A percentile compares a stretch with the other conserved stretches of the same genome.
These are phyloP conservation scores for Pseudogymnoascus sp. DNA, from an alignment of 2,329 filamentous ascomycete species.

Conservation along the genomic window DNA sequence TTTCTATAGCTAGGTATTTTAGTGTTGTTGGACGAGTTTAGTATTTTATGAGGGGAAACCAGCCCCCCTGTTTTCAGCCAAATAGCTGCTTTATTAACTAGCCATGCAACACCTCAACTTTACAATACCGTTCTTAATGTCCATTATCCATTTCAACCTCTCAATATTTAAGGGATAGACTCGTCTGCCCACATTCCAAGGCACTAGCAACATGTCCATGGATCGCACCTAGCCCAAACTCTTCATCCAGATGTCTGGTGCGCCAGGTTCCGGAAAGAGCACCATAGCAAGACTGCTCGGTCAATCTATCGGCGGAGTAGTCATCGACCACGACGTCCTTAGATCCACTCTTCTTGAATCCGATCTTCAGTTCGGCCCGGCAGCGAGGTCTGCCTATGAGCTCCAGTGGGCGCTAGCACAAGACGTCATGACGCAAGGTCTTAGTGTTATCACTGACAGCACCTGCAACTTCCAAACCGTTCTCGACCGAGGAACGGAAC, in stretches of 20 bases:
- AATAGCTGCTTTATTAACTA: not conserved
- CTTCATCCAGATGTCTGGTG: constrained; percentile 34
- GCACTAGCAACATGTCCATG: not conserved
- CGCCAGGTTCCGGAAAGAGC: constrained; percentile 36
- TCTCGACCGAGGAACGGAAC: constrained; percentile 26
- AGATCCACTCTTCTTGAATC: constrained; percentile 30
- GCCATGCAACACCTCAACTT: not conserved
- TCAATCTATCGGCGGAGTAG: constrained; percentile 24
- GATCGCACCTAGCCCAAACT: not conserved
- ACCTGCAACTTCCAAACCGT: constrained; percentile 32
- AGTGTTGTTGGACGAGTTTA: too few species aligned
- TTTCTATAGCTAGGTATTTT: too few species aligned
- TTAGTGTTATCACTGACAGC: constrained; percentile 34
- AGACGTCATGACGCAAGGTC: constrained; percentile 31
- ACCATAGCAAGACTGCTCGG: constrained; percentile 29
- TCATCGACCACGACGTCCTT: constrained; percentile 35
- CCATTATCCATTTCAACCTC: not conserved
- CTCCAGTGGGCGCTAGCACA: constrained; percentile 33
- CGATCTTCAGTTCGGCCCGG: constrained; percentile 26
- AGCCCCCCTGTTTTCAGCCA: not conserved
- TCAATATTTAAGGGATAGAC: not conserved
- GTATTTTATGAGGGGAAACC: not conserved
- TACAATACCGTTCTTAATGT: not conserved
- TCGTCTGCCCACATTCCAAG: not conserved
- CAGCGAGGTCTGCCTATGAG: constrained; percentile 29